These are phyloP conservation scores for Hemileccinum impolitum DNA, from an alignment of 768 basidiomycete genomes.

Conservation along the genomic window DNA sequence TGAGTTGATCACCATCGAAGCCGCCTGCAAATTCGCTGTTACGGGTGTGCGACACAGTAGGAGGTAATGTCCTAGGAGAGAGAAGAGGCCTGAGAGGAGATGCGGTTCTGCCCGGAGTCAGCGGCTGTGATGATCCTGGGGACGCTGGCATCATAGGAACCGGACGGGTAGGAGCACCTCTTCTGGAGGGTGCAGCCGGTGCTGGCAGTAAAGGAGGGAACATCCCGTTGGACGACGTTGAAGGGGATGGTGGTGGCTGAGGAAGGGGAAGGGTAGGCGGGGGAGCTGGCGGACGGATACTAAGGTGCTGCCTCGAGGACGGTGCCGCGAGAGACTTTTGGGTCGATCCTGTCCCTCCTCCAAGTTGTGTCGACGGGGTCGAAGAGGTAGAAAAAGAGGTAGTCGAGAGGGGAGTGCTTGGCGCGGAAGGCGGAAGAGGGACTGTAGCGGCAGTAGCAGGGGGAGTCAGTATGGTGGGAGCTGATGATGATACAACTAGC, in stretches of 20 bases:
- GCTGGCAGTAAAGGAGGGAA: not conserved
- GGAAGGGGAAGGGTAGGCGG: conserved; percentile 31
- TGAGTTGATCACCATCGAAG: conserved; percentile 8
- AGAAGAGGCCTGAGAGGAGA: conserved; percentile 25
- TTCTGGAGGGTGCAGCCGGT: conserved; percentile 7
- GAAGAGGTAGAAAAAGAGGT: conserved; percentile 8
- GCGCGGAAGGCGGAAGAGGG: conserved; percentile 17
- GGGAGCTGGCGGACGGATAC: conserved; percentile 29
- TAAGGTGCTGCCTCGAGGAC: conserved; percentile 27
- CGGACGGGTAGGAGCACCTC: conserved; percentile 12
- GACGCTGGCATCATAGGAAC: conserved; percentile 12
- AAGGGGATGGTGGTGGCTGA: conserved; percentile 23
- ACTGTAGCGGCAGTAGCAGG: conserved; percentile 1
- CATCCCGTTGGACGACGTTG: not conserved
- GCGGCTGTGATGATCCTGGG: conserved; percentile 11
- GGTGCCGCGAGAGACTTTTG: conserved; percentile 7
- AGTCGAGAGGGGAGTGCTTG: conserved; percentile 18
- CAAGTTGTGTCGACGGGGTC: not conserved
- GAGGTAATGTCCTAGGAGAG: conserved; percentile 10
- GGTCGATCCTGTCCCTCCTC: not conserved
- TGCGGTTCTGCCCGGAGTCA: conserved; percentile 11
- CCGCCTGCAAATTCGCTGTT: not conserved
- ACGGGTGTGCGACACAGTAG: not conserved
- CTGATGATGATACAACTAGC: conserved; percentile 5
- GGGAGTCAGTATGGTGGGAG: conserved; percentile 4